Evolutionary conservation across 1,139 yeast species (phyloP), one percentile per base, ranked within the genome.

Genomic region (Debaryomyces nepalensis): DNA sequence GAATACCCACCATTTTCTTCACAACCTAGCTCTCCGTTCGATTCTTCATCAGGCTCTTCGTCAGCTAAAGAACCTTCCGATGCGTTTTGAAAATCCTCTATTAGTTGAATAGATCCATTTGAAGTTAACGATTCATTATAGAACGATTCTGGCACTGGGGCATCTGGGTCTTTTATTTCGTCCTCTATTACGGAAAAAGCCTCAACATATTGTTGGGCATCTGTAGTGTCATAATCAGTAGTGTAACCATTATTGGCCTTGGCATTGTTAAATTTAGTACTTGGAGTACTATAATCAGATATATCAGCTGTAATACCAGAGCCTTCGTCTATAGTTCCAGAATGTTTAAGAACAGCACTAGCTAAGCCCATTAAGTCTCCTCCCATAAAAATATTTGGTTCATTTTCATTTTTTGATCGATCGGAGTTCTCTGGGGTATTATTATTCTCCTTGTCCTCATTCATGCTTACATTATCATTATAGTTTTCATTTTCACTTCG

Each of bases 61-160:
- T 63, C 68, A 2, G 67, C 67, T 35, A 61, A 44, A 1, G 66
- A 59, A 2, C 61, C 68, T 26, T 62, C 68, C 1, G 66, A 54
- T n/a, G 51, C 26, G 33, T 49, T 49, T 26, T 53, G 61, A n/a
- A 58, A 60, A 8, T 41, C 48, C 32, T 50, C 55, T 10, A 47
- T 43, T 15, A 48, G 22, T 36, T 48, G 46, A 26, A 49, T 43
- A 3, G 44, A 42, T 15, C 38, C 37, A 37, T 33, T n/a, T 7
- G 42, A 35, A 37, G 42, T 41, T 12, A 48, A 38, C 14, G 44
- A 50, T 4, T 24, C 34, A 8, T 52, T 51, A 37, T 52, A 53
- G 41, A 58, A 58, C 14, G 62, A 37, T 18, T 48, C 48, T 2
- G 62, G 61, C 7, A 54, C 38, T 2, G 61, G 59, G 1, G 61